Evolutionary conservation across 2,329 filamentous ascomycete genomes (phyloP), one percentile per base, ranked within the genome.

Genomic region (Onygenales sp.): DNA sequence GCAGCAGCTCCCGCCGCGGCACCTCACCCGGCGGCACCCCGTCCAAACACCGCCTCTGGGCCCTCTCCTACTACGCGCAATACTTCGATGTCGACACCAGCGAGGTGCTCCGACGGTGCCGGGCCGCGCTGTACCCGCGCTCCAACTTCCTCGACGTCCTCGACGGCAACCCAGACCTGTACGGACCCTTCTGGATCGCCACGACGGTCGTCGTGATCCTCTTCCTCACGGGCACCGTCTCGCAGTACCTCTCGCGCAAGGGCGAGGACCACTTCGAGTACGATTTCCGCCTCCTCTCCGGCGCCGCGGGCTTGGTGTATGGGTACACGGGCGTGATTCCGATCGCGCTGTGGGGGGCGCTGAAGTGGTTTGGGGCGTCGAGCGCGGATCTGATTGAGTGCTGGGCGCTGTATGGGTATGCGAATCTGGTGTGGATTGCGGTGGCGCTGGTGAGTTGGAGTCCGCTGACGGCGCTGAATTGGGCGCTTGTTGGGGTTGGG

Each of bases 51-150:
- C 90, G 86, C 75, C 86, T 97, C 59, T 98, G 93, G 93, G 84
- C 84, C 45, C 78, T 97, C 58, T 83, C 84, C 54, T 98, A 95
- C 78, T 98, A 98, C 75, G 84, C 90, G 53, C 93, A 95, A 74
- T 97, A 93, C 81, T 98, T 98, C 75, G 93, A 98, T 67, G 92
- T 98, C 59, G 93, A 98, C 73, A 97, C 93, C 1, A 85, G 82
- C 56, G 88, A 93, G 51, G 91, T 98, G 17, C 75, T 96, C 53
- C 79, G 85, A 64, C 87, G 93, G 60, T 97, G 93, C 73, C 85
- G 84, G 71, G 86, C 90, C 1, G 85, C 92, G n/a, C 75, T 97
- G 41, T 95, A 87, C 71, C 93, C 93, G 45, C 85, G 89, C 58
- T 86, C 86, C 54, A 96, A 95, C 76, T 98, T 98, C 73, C 84